Evolutionary conservation across 495 filamentous ascomycete species (phyloP), one percentile per base, ranked within the genome.

Genomic region (Aspergillus funiculosus): DNA sequence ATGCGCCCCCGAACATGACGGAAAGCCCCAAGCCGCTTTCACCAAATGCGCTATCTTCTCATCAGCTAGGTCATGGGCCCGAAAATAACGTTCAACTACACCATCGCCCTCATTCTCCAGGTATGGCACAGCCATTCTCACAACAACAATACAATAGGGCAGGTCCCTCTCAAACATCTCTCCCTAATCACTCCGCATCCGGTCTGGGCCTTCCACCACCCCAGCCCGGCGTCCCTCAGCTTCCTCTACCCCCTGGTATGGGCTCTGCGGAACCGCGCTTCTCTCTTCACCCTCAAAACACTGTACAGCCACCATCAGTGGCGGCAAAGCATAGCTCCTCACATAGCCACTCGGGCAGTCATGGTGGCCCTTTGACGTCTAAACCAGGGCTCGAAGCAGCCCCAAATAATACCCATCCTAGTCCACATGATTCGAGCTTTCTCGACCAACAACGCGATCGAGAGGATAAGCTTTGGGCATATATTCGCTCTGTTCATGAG

Each of bases 1-100:
- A n/a, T n/a, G 73, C 81, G 11, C 80, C 86, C 46, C 73, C 59
- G n/a, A 66, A 75, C 44, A 85, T 94, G 75, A 89, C 83, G 3
- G 89, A 95, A 58, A 91, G 85, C 51, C 87, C 89, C 0, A 91
- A 86, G 58, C 86, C 89, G 3, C 69, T 95, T 24, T 94, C 88
- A 25, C 89, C 89, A 3, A 80, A 77, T 52, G 78, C 78, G 14
- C 64, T 75, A 30, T 77, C 80, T 36, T 70, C 77, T 20, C 76
- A 81, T 47, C 77, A 82, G 51, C 66, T 77, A 5, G 71, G 75
- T 22, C 77, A 80, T 32, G 77, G 80, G 35, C 44, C 68, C 27
- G 64, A 73, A 47, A 52, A 61, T 19, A 64, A 59, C 44, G 57
- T 76, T 8, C 64, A 61, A 31, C 51, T 63, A 20, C 75, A 48